Evolutionary conservation across 139 green algal genomes (phyloP), one percentile per base, ranked within the genome.

Genomic region (Chlamydomonas urium): DNA sequence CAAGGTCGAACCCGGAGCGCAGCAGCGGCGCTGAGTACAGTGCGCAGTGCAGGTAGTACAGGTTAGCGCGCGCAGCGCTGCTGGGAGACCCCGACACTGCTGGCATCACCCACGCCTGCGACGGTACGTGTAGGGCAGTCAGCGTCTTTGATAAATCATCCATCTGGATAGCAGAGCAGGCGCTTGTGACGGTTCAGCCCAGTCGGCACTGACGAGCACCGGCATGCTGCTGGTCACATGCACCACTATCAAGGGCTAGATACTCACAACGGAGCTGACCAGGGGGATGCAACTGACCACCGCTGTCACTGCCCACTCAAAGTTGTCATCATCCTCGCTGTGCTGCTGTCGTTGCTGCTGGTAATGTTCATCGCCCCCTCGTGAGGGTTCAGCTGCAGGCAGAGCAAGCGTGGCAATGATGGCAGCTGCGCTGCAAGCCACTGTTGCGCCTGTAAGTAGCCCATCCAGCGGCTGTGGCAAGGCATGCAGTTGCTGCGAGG

Each of bases 91-190:
- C 2, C 66, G 34, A 88, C 78, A 69, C 58, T 0, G 82, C 88
- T 17, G 73, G 85, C 76, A 93, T 81, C 23, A 93, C 56, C 88
- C 88, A 93, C 33, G 84, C 81, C 87, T 92, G 81, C 53, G 38
- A 63, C 26, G 31, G 21, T 1, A 65, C 17, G 23, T 23, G 6
- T 38, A 10, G 26, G 24, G n/a, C 33, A 36, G 35, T 38, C 26
- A n/a, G 34, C 24, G 5, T 42, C 31, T 60, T 8, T 47, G 10
- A 4, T 29, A 35, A n/a, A 8, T 34, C 4, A 5, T 2, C 19
- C 21, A 56, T 1, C n/a, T 32, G 5, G 23, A 62, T 17, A 62
- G 17, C 10, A 62, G 8, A 32, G 24, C 5, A 62, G 23, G 53
- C 53, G 24, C 53, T 32, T 17, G 17, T 53, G 42, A n/a, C n/a